Conservation (phyloP, 1,284 basidiomycete species). For the Bondarzewia mesenterica region DNA sequence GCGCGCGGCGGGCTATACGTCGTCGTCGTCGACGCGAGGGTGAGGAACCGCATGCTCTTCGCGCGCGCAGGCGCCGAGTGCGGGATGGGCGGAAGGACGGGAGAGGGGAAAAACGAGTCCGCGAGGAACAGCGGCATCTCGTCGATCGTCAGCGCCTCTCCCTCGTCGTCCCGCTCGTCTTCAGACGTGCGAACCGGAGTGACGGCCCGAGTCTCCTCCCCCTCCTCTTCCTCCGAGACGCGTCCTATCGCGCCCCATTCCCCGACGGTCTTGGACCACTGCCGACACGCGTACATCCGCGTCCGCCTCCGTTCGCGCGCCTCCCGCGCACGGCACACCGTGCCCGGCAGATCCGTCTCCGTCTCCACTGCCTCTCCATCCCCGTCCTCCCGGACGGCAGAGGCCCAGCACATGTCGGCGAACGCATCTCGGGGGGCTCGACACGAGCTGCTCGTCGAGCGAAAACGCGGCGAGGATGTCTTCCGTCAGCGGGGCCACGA, state of each 20-base stretch:
- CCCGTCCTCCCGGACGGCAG: neutral
- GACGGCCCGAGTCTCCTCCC: neutral
- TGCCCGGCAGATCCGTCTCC: neutral
- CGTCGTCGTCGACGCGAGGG: neutral
- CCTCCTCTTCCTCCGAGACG: neutral
- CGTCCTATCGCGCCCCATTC: neutral
- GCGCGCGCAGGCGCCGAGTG: neutral
- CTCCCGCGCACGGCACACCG: neutral
- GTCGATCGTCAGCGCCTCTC: neutral
- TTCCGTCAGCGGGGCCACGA: neutral
- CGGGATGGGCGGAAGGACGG: neutral
- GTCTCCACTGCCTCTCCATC: no score
- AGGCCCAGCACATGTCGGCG: neutral
- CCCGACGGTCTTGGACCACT: neutral
- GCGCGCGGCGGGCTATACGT: neutral
- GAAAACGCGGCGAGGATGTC: neutral
- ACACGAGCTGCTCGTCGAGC: neutral
- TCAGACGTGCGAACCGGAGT: neutral
- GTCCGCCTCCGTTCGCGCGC: neutral
- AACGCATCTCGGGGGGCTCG: neutral
- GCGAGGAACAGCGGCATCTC: neutral
- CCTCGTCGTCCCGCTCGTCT: neutral
- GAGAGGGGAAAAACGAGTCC: neutral
- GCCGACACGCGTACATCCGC: neutral
- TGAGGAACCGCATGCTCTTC: neutral